Evolutionary conservation across 306 rosid genomes (phyloP).

Genomic region (Rosa lucieae): DNA sequence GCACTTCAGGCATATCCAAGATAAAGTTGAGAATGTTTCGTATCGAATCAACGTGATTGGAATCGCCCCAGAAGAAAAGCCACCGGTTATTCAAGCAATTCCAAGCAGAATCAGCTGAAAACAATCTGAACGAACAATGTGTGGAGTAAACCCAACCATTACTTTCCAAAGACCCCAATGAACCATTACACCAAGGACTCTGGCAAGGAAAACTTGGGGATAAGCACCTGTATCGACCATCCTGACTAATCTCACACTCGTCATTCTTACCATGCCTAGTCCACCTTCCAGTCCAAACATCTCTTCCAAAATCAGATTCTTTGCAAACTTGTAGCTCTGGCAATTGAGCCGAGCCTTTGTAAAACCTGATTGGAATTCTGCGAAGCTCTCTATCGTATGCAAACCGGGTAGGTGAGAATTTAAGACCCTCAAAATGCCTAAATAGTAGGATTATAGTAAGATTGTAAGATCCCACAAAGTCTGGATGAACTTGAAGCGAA

Average conservation of each 20-base stretch:
- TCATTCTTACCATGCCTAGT: slow-evolving; percentile 82
- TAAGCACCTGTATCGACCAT: slow-evolving; percentile 77
- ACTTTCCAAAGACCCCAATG: slow-evolving; percentile 77
- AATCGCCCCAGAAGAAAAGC: slow-evolving; percentile 98
- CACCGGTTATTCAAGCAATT: slow-evolving; percentile 68
- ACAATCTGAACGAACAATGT: slow-evolving; percentile 73
- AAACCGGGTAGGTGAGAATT: slow-evolving; percentile 61
- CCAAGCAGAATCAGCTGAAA: slow-evolving; percentile 73
- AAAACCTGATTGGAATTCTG: slow-evolving; percentile 52
- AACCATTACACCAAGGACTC: slow-evolving; percentile 82
- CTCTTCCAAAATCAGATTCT: slow-evolving; percentile 63
- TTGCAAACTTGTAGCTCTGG: slow-evolving; percentile 51
- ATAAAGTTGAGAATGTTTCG: slow-evolving; percentile 76
- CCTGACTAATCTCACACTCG: slow-evolving; percentile 53
- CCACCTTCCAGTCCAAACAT: slow-evolving; percentile 89
- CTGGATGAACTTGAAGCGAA: slow-evolving; percentile 78
- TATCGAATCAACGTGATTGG: slow-evolving; percentile 88
- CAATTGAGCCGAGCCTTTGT: slow-evolving; percentile 40
- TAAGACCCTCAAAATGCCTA: slow-evolving; percentile 78
- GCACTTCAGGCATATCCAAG: slow-evolving; percentile 64
- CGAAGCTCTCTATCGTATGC: slow-evolving; percentile 49
- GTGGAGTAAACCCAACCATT: slow-evolving; percentile 98
- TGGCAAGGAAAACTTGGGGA: slow-evolving; percentile 58
- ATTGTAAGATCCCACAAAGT: slow-evolving; percentile 61
- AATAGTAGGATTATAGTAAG: slow-evolving; percentile 64